Evolutionary conservation across 1,284 basidiomycete species (phyloP), one percentile per base, ranked within the genome.

Genomic region (Cryptococcus sp.): DNA sequence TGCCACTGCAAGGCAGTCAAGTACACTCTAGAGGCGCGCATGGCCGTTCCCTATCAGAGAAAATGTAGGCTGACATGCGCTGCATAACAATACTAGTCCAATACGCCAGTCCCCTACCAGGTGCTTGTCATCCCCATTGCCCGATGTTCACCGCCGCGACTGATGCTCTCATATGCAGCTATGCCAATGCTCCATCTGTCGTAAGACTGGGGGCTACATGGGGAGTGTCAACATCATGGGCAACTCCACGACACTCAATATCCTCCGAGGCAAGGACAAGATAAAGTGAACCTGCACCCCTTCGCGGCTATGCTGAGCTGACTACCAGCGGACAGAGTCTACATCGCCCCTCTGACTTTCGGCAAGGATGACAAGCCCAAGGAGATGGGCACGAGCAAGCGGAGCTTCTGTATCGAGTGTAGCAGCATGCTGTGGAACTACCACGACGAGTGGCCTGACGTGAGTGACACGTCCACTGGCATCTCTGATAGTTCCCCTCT

Each of bases 221-320:
- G 76, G 76, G 44, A 69, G 67, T 47, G 63, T 71, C 45, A 74
- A 76, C 55, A 74, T 75, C 46, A 76, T 78, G 76, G 76, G 76
- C 23, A 73, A 76, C 51, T 68, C 62, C 43, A 56, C 67, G n/a
- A 72, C 72, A 16, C 63, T 77, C 50, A 71, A 74, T 36, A 65
- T 77, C 43, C 48, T 68, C 9, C 61, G 68, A 15, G 76, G 76
- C 20, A 65, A 76, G 55, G 72, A 77, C 42, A 65, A 69, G 59
- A 67, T 76, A 62, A 73, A 72, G 76, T 75, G 52, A 20, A 72
- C 67, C 4, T n/a, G 20, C 45, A 1, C 21, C 18, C 11, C 39
- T n/a, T 52, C 35, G 2, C 24, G 9, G 18, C 42, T 35, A 21
- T 18, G 21, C 7, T 11, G 13, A 40, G 40, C 43, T 47, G 39